phyloP scores from a whole-genome alignment of 2,329 filamentous ascomycete genomes.

The Arthrobotrys sphaeroides region DNA sequence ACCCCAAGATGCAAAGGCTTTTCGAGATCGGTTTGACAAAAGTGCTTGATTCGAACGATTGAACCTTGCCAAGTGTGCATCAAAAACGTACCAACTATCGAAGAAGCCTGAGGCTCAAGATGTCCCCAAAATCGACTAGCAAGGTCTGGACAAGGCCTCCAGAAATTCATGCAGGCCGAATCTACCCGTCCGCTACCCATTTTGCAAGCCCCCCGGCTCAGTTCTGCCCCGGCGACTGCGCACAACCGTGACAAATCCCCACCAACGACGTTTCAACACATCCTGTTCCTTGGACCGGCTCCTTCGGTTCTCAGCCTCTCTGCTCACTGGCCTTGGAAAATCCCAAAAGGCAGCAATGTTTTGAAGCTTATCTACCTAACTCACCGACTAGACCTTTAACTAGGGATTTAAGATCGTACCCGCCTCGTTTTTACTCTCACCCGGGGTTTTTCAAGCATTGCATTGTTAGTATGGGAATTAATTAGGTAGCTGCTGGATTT shows the following conservation, averaged over 20 bases:
- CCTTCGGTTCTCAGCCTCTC: conserved; percentile 30
- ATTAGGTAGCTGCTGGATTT: background rate
- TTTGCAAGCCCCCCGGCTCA: background rate
- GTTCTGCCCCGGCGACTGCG: background rate
- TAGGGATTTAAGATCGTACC: background rate
- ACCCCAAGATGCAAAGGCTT: background rate
- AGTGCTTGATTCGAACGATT: background rate
- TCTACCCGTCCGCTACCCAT: conserved; percentile 4
- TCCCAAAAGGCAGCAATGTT: conserved; percentile 26
- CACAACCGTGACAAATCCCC: conserved; percentile 28
- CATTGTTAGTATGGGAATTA: background rate
- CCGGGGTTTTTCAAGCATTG: too few species aligned
- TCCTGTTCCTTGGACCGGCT: background rate
- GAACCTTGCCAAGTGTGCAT: background rate
- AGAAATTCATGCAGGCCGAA: conserved; percentile 1
- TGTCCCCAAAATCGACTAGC: too few species aligned
- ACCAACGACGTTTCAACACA: conserved; percentile 36
- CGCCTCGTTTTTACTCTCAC: background rate
- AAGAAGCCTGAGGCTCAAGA: conserved; percentile 5
- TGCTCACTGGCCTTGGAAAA: background rate
- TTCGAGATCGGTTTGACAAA: too few species aligned
- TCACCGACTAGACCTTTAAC: background rate
- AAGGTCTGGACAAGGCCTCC: background rate
- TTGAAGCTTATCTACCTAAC: too few species aligned
- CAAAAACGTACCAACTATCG: background rate